Conservation (phyloP, 306 rosid species). For the Elaeagnus macrophylla region DNA sequence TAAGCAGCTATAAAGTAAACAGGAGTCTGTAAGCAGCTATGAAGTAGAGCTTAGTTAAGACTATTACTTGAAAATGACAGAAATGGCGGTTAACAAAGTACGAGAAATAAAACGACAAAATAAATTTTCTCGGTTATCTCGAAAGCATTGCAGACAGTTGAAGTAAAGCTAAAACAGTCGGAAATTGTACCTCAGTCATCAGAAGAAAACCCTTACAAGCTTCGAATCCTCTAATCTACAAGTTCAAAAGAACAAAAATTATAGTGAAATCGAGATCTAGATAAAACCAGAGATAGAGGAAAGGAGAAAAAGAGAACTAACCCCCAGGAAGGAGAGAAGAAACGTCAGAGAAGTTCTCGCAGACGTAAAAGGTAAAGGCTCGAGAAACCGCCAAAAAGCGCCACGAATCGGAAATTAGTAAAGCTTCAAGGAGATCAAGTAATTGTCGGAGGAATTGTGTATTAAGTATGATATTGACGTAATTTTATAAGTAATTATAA, state of each 20-base stretch:
- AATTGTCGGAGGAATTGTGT: no score
- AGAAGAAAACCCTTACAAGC: constrained; percentile 19
- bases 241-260: background rate
- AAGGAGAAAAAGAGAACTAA: constrained; percentile 36
- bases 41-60: no score
- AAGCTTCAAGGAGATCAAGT: constrained; percentile 9
- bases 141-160: constrained; percentile 20
- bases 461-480: no score
- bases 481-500: no score
- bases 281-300: no score
- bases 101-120: background rate
- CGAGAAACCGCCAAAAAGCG: constrained; percentile 74
- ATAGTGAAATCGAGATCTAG: constrained; percentile 19
- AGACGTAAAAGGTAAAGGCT: constrained; percentile 47
- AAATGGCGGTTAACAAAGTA: background rate
- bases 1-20: no score
- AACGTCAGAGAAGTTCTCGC: constrained; percentile 26
- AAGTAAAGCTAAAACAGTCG: background rate
- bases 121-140: constrained; percentile 9
- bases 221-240: constrained; percentile 29
- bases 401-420: constrained; percentile 32
- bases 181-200: constrained; percentile 22
- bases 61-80: no score
- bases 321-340: constrained; percentile 28
- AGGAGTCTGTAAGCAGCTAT: no score